Evolutionary conservation across 441 rosid species (phyloP).

Genomic region (Brassica hybrid): DNA sequence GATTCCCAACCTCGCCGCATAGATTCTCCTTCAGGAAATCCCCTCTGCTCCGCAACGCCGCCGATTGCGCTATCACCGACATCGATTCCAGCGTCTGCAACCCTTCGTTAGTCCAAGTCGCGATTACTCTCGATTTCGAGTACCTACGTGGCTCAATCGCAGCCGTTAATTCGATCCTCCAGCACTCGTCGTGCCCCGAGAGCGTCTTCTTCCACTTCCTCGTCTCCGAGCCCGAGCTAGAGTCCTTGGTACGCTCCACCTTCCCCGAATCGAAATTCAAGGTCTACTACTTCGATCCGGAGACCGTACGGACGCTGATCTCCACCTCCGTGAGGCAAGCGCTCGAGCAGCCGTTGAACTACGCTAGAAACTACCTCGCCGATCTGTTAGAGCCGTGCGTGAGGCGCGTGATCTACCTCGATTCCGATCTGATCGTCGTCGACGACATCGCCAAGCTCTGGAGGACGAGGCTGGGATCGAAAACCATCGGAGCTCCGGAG

Average conservation of each 20-base stretch:
- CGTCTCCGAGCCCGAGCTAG: conserved; percentile 64
- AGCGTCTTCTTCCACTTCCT: conserved; percentile 81
- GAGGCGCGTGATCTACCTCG: background rate
- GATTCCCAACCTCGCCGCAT: conserved; percentile 29
- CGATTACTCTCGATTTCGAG: conserved; percentile 44
- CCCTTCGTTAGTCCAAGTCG: conserved; percentile 42
- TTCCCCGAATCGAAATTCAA: conserved; percentile 77
- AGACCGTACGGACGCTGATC: conserved; percentile 65
- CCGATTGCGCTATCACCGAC: conserved; percentile 53
- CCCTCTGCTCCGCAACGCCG: conserved; percentile 72
- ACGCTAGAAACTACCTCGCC: background rate
- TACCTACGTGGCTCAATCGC: conserved; percentile 71
- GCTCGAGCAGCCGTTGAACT: background rate
- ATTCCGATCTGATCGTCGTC: background rate
- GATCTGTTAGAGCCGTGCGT: background rate
- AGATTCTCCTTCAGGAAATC: conserved; percentile 65
- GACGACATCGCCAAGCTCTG: background rate
- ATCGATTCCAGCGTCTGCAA: conserved; percentile 31
- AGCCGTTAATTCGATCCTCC: conserved; percentile 79
- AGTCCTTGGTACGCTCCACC: conserved; percentile 67
- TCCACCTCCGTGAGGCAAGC: conserved; percentile 73
- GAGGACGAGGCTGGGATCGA: background rate
- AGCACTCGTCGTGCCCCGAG: conserved; percentile 74
- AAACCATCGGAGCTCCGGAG: background rate
- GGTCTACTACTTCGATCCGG: conserved; percentile 79